Conservation (phyloP, 305 asterid genomes). For the Rubia occidens region DNA sequence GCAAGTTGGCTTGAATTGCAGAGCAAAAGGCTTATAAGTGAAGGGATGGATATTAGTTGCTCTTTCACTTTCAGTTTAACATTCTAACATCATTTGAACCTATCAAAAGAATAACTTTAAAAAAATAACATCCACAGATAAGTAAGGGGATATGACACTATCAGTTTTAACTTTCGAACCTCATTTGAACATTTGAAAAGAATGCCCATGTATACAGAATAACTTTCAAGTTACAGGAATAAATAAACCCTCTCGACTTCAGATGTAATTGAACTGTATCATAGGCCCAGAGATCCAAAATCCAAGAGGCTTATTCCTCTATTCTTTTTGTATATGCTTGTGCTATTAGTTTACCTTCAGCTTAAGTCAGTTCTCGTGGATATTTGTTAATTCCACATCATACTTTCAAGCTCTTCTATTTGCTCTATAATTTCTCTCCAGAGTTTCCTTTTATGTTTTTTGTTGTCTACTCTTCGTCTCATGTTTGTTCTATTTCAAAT, state of each 20-base stretch:
- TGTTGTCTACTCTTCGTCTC: background rate
- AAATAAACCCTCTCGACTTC: background rate
- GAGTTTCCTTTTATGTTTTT: background rate
- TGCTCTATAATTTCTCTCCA: background rate
- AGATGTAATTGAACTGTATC: background rate
- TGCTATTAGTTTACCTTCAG: background rate
- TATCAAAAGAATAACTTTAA: background rate
- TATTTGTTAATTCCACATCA: background rate
- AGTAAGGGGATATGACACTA: background rate
- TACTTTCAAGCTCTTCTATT: background rate
- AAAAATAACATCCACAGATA: background rate
- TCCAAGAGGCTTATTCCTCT: background rate
- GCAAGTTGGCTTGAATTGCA: background rate
- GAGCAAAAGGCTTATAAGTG: background rate
- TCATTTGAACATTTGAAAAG: background rate
- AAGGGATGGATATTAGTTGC: too few relatives aligned
- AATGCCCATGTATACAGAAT: background rate
- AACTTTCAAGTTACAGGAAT: background rate
- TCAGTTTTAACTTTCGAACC: background rate
- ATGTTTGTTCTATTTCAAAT: background rate
- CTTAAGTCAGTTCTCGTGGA: background rate
- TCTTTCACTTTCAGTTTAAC: too few relatives aligned
- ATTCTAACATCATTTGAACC: too few relatives aligned
- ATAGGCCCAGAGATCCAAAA: background rate
- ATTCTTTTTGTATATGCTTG: background rate